Percentiles rank a stretch among this genome's conserved stretches.
These are phyloP conservation scores for Globisporangium okanoganense DNA, from an alignment of 352 stramenopile species.

Conservation along the genomic window DNA sequence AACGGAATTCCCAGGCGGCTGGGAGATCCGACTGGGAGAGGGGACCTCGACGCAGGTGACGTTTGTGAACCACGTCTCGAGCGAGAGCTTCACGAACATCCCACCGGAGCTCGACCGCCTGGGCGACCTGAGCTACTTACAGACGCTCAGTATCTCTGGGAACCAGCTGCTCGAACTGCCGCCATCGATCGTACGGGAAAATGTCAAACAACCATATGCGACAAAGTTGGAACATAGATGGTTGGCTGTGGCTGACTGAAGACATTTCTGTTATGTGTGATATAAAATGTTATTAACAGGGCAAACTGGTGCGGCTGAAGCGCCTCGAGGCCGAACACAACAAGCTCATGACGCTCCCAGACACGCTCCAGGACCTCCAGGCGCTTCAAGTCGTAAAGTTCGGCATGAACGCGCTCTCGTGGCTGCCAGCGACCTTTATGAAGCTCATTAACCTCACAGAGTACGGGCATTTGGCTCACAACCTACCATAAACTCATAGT, in stretches of 20 bases:
- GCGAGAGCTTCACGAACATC: conserved; percentile 26
- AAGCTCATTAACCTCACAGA: conserved; percentile 47
- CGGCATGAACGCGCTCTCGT: conserved; percentile 52
- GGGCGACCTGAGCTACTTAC: conserved; percentile 38
- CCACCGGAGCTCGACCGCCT: conserved; percentile 52
- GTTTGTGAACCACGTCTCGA: conserved; percentile 50
- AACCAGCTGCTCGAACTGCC: conserved; percentile 67
- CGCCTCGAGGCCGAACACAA: conserved; percentile 70
- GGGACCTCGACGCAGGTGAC: conserved; percentile 30
- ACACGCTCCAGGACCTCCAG: conserved; percentile 45
- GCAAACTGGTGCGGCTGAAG: conserved; percentile 50
- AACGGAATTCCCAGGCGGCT: conserved; percentile 32
- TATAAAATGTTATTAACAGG: conserved; percentile 24
- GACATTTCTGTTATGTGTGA: conserved; percentile 5
- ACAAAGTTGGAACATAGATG: background rate
- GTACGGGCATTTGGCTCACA: conserved; percentile 18
- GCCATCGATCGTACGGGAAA: conserved; percentile 45
- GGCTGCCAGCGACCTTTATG: conserved; percentile 49
- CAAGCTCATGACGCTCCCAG: conserved; percentile 48
- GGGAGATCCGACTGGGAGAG: conserved; percentile 38
- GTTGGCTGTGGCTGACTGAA: background rate
- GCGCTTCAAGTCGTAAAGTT: conserved; percentile 42
- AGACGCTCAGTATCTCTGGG: conserved; percentile 39
- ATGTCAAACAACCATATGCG: background rate
- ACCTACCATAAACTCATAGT: background rate